Base-by-base conservation (phyloP, 768 basidiomycete genomes). In the Xerocomellus intermedius region DNA sequence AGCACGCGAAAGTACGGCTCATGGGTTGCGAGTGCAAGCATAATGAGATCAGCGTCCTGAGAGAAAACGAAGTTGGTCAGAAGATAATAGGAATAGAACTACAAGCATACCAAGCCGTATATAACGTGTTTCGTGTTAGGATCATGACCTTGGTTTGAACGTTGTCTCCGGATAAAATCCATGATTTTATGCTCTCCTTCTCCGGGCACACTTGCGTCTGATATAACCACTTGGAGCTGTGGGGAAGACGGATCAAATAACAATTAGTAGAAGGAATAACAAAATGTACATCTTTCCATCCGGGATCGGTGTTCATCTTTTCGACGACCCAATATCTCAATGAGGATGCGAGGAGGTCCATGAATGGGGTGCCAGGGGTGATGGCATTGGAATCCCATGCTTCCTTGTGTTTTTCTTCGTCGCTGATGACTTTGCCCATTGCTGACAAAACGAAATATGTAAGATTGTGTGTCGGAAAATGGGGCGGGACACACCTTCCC, bases 171-270 rank as follows among this genome's bases (percentile, higher is more conserved):
- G 60, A 99, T 96, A 70, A 83, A 98, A 69, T 98, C 97, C 94
- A 99, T 98, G 59, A 99, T 98, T 77, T 99, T 99, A 73, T 99
- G 97, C 70, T 99, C 97, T 69, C 97, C 97, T 73, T 99, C 97
- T 62, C 97, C 97, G 1, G 97, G 96, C 13, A 98, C 97, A 52
- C 89, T 86, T 2, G 97, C 92, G 62, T 99, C 97, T 6, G 97
- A 99, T 52, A 99, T 92, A 60, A 98, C 86, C 48, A 99, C 89
- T 79, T 98, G 85, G 38, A 99, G 80, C 94, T 95, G 61, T 3
- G 28, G 24, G 22, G 22, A 22, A 24, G 24, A 45, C 7, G 22
- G 35, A 42, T 61, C 17, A 59, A 56, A 36, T 6, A 50, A 49
- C 9, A 35, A 14, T 33, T 6, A 9, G 19, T 28, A 42, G 24